Percentiles rank a stretch among this genome's conserved stretches.
Conservation (phyloP, 164 flowering plant species). For the Tetrastigma voinierianum region DNA sequence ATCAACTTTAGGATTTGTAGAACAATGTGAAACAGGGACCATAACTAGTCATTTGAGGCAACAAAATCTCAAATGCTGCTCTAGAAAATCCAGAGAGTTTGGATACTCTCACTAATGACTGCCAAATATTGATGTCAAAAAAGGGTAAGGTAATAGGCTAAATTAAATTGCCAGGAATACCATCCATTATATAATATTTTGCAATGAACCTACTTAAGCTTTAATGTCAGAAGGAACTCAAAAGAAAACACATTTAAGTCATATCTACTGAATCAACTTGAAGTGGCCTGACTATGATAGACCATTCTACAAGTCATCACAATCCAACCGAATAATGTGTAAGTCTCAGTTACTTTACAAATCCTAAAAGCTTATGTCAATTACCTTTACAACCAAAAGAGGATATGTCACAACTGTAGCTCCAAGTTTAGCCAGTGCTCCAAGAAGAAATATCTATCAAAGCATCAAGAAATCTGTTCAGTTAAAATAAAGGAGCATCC, state of each 20-base stretch:
- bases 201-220: too few species aligned
- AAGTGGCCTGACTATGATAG: background rate
- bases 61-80: too few species aligned
- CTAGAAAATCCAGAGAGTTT: too few species aligned
- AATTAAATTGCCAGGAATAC: background rate
- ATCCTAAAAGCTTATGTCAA: background rate
- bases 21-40: too few species aligned
- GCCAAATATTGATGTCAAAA: too few species aligned
- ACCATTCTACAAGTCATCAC: background rate
- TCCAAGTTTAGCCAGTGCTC: slow-evolving; percentile 97
- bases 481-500: background rate
- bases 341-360: background rate
- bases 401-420: slow-evolving; percentile 97
- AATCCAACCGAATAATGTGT: background rate
- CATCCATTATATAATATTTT: background rate
- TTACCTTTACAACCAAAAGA: slow-evolving; percentile 93
- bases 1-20: too few species aligned
- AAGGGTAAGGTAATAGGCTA: too few species aligned
- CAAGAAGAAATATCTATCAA: slow-evolving; percentile 80
- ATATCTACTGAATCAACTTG: background rate
- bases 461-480: slow-evolving; percentile 3
- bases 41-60: too few species aligned
- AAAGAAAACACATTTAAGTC: background rate
- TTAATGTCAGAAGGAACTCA: too few species aligned
- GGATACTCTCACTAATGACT: too few species aligned